A percentile compares a stretch with the other conserved stretches of the same genome.
Evolutionary conservation across 129 eudicot genomes (phyloP).

Genomic region (Erigeron canadensis): DNA sequence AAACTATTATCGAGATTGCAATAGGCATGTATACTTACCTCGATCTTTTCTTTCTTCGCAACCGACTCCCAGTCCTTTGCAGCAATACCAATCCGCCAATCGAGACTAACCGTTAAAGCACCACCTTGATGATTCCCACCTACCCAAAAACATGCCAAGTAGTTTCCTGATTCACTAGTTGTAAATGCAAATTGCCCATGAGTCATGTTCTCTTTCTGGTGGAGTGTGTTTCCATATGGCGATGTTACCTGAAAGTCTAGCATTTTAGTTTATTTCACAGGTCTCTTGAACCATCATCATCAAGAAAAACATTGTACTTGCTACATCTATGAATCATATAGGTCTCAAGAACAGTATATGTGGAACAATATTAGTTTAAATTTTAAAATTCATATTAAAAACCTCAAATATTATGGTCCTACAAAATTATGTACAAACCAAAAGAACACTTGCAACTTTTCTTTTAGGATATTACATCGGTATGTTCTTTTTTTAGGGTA

Average conservation of each 20-base stretch:
- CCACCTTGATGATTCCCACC: constrained; percentile 43
- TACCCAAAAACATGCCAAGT: constrained; percentile 78
- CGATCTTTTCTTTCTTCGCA: constrained; percentile 85
- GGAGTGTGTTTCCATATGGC: constrained; percentile 74
- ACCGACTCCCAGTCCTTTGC: constrained; percentile 98
- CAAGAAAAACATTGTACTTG: background rate
- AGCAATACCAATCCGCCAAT: constrained; percentile 89
- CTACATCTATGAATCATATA: background rate
- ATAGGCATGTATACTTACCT: constrained; percentile 38
- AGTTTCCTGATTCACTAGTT: constrained; percentile 72
- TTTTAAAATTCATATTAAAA: too few species aligned
- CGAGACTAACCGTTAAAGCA: constrained; percentile 62
- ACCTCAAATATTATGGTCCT: too few species aligned
- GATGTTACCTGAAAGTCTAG: constrained; percentile 69
- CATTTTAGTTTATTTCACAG: constrained; percentile 18
- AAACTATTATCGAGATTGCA: constrained; percentile 1
- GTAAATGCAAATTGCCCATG: constrained; percentile 94
- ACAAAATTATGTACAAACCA: background rate
- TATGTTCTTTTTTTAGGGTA: too few species aligned
- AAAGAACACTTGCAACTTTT: background rate
- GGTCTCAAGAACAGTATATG: background rate
- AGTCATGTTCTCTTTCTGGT: constrained; percentile 76
- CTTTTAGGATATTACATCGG: too few species aligned
- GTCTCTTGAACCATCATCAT: constrained; percentile 4
- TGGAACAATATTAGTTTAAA: background rate